A percentile compares a stretch with the other conserved stretches of the same genome.
Evolutionary conservation across 257 asterid genomes (phyloP).

Genomic region (Verbascum thapsus): DNA sequence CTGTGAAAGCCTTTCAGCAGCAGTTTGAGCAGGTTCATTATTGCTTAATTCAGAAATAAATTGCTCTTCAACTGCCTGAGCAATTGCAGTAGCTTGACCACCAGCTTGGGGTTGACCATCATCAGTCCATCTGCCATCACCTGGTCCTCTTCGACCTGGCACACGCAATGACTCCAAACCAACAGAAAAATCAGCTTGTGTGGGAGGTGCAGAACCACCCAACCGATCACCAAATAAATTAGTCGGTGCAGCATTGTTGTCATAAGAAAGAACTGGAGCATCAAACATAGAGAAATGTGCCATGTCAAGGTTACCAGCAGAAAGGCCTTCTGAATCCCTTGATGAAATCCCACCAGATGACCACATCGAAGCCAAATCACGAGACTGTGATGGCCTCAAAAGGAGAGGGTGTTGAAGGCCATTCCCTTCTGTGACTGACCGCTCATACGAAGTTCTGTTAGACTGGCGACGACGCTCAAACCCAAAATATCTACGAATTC

Average conservation of each 20-base stretch:
- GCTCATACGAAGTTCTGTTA: conserved; percentile 77
- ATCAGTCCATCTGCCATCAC: conserved; percentile 99
- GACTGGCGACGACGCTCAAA: conserved; percentile 93
- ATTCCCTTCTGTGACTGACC: conserved; percentile 64
- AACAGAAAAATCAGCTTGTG: conserved; percentile 82
- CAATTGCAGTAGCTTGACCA: conserved; percentile 90
- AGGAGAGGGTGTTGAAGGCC: conserved; percentile 97
- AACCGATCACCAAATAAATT: conserved; percentile 77
- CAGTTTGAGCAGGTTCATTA: conserved; percentile 46
- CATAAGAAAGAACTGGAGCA: conserved; percentile 82
- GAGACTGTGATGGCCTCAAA: conserved; percentile 76
- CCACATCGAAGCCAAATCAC: conserved; percentile 71
- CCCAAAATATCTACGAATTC: conserved; percentile 82
- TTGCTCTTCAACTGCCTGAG: conserved; percentile 89
- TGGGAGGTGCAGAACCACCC: conserved; percentile 78
- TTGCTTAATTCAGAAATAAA: conserved; percentile 65
- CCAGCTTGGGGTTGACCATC: conserved; percentile 99
- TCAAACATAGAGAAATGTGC: conserved; percentile 85
- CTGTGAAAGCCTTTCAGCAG: conserved; percentile 48
- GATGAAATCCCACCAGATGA: conserved; percentile 75
- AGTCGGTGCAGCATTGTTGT: conserved; percentile 65
- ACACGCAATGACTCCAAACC: conserved; percentile 91
- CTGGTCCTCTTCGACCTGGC: conserved; percentile 84
- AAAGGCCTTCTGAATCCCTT: conserved; percentile 68
- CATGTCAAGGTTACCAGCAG: conserved; percentile 78